These are phyloP conservation scores for Trametes coccinea DNA, from an alignment of 768 basidiomycete genomes.

Conservation along the genomic window DNA sequence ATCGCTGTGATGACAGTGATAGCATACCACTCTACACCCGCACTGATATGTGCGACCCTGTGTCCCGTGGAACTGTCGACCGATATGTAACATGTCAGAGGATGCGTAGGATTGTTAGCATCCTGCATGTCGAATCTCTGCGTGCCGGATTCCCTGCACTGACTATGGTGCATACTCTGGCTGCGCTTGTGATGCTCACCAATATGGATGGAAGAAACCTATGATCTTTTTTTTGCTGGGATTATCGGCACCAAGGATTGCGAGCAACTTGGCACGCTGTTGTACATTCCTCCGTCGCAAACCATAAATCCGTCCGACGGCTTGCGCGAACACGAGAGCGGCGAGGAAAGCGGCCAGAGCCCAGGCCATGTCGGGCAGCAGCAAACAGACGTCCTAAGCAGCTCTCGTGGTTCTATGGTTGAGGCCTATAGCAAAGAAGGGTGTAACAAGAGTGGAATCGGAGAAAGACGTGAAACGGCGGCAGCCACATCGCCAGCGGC, in stretches of 20 bases:
- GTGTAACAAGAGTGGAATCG: neutral
- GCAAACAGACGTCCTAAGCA: neutral
- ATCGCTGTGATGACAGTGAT: too few relatives aligned
- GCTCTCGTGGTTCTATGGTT: too few relatives aligned
- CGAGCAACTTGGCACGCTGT: conserved; percentile 2
- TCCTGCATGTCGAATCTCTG: too few relatives aligned
- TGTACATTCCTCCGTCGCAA: conserved; percentile 12
- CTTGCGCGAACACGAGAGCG: neutral
- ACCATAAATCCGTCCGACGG: conserved; percentile 7
- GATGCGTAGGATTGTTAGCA: too few relatives aligned
- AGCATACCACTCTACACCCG: too few relatives aligned
- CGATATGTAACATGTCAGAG: too few relatives aligned
- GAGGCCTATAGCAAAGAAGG: too few relatives aligned
- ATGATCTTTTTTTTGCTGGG: conserved; percentile 44
- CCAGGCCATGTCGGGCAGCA: conserved; percentile 6
- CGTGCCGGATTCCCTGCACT: too few relatives aligned
- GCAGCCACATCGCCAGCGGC: conserved; percentile 10
- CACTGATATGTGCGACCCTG: too few relatives aligned
- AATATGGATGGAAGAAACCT: conserved; percentile 96
- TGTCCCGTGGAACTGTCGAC: too few relatives aligned
- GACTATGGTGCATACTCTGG: too few relatives aligned
- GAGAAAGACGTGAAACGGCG: neutral
- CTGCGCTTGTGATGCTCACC: conserved; percentile 49
- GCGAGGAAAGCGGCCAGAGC: conserved; percentile 2
- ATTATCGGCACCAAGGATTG: neutral